A percentile compares a stretch with the other conserved stretches of the same genome.
Evolutionary conservation across 2,329 filamentous ascomycete species (phyloP).

Genomic region (Pseudocercospora macadamiae): DNA sequence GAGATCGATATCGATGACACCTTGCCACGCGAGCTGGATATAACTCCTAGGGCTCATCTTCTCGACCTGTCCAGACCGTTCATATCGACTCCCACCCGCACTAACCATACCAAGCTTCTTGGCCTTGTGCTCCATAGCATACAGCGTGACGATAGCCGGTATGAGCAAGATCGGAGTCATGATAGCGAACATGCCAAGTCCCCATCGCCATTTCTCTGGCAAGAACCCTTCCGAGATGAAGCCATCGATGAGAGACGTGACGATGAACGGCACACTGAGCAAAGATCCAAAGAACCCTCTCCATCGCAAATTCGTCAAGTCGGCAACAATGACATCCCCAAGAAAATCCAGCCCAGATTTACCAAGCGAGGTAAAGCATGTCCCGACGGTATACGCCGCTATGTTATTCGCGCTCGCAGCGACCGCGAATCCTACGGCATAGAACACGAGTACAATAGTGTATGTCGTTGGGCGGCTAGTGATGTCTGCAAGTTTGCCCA

Average conservation of each 20-base stretch:
- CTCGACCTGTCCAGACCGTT: conserved; percentile 15
- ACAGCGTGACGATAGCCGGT: conserved; percentile 35
- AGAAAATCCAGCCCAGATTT: conserved; percentile 37
- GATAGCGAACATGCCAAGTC: conserved; percentile 35
- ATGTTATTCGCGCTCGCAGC: conserved; percentile 15
- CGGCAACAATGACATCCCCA: conserved; percentile 36
- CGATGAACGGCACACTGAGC: conserved; percentile 39
- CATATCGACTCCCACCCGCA: conserved; percentile 24
- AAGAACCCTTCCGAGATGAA: conserved; percentile 47
- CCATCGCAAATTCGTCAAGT: conserved; percentile 37
- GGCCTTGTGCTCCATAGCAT: conserved; percentile 28
- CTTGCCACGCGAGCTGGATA: conserved; percentile 28
- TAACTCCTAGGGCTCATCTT: conserved; percentile 4
- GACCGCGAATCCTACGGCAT: conserved; percentile 25
- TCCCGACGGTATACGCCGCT: conserved; percentile 33
- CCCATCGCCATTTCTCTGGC: conserved; percentile 38
- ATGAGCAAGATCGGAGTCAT: conserved; percentile 30
- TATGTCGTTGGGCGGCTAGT: conserved; percentile 39
- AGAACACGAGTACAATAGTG: conserved; percentile 42
- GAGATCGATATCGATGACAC: conserved; percentile 30
- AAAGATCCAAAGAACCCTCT: conserved; percentile 34
- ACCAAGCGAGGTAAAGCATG: conserved; percentile 34
- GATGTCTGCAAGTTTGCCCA: conserved; percentile 24
- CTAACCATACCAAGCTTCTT: conserved; percentile 29
- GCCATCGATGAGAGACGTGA: conserved; percentile 47